These are phyloP conservation scores for Sclerotinia subarctica DNA, from an alignment of 2,329 filamentous ascomycete species.

Conservation along the genomic window DNA sequence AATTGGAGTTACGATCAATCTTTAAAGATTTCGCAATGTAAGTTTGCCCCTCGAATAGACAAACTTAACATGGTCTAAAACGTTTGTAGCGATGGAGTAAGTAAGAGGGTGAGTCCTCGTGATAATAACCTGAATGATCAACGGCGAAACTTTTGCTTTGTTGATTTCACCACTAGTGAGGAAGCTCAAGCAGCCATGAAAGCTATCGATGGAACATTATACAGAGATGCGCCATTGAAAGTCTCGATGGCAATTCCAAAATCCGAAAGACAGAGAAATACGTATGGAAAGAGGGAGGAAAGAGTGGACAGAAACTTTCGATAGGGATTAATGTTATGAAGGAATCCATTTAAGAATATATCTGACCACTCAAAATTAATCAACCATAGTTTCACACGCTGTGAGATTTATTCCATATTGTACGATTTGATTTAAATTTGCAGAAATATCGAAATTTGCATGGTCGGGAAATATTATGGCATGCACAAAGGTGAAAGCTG, in stretches of 20 bases:
- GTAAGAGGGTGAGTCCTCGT: slow-evolving; percentile 5
- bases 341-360: neutral
- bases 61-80: neutral
- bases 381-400: no score
- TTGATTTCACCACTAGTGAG: neutral
- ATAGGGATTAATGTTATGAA: neutral
- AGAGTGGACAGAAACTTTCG: neutral
- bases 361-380: neutral
- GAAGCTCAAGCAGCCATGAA: neutral
- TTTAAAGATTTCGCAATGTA: slow-evolving; percentile 5
- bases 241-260: neutral
- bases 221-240: slow-evolving; percentile 1
- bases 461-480: no score
- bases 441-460: no score
- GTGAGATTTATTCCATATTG: neutral
- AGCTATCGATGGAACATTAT: neutral
- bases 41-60: neutral
- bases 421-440: no score
- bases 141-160: slow-evolving; percentile 10
- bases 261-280: neutral
- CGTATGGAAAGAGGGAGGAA: neutral
- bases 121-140: neutral
- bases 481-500: no score
- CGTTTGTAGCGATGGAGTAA: neutral
- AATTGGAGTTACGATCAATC: slow-evolving; percentile 5